phyloP scores from a whole-genome alignment of 148 eudicot species.

The Rhododendron simsii region DNA sequence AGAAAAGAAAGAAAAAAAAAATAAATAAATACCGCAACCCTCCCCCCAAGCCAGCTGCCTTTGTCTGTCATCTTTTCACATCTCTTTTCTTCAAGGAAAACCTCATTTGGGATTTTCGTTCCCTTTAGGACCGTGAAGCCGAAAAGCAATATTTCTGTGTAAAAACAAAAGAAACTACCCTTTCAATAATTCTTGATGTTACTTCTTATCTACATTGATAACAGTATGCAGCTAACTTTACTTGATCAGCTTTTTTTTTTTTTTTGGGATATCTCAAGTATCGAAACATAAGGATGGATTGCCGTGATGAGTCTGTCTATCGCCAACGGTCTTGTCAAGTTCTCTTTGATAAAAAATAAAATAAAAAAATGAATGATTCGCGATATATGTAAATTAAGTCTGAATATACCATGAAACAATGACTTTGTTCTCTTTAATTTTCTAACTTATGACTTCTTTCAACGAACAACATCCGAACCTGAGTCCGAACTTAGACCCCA shows the following conservation, averaged over 20 bases:
- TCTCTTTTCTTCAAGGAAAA: background rate
- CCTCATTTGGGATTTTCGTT: background rate
- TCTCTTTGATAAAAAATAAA: background rate
- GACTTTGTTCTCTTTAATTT: background rate
- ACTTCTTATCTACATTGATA: background rate
- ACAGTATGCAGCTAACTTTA: no score
- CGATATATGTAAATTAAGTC: background rate
- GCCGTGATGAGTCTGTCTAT: no score
- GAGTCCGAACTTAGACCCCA: background rate
- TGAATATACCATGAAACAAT: background rate
- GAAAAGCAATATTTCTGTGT: background rate
- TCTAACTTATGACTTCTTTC: background rate
- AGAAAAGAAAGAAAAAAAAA: no score
- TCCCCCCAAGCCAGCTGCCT: background rate
- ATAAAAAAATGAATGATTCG: background rate
- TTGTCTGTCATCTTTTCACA: background rate
- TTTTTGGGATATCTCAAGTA: background rate
- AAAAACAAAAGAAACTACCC: background rate
- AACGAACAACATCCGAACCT: background rate
- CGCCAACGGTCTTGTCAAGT: no score
- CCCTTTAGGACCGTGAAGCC: background rate
- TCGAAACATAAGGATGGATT: no score
- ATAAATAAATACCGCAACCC: no score
- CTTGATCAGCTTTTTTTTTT: no score
- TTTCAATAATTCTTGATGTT: background rate